Evolutionary conservation across 768 basidiomycete species (phyloP).

Genomic region (Tremella fuciformis): DNA sequence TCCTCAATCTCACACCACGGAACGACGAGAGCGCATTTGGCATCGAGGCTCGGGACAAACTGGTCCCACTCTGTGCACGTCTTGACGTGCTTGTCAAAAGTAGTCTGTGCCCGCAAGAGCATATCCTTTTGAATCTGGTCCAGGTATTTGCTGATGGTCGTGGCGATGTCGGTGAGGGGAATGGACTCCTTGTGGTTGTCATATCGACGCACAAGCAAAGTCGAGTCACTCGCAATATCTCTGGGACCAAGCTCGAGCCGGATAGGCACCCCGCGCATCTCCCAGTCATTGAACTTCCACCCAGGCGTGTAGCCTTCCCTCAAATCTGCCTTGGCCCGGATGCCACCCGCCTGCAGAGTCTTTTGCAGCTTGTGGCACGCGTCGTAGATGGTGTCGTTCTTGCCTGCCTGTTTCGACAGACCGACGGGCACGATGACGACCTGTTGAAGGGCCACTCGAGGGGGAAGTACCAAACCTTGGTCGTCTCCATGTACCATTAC

Average conservation of each 20-base stretch:
- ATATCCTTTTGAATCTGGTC: conserved; percentile 85
- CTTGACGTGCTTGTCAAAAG: conserved; percentile 69
- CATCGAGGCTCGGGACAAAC: conserved; percentile 83
- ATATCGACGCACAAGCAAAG: conserved; percentile 82
- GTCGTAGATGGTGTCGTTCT: conserved; percentile 62
- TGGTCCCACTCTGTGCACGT: conserved; percentile 84
- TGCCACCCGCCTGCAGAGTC: conserved; percentile 66
- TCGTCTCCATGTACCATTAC: conserved; percentile 99
- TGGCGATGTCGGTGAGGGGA: conserved; percentile 57
- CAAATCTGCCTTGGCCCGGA: conserved; percentile 85
- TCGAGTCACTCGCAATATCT: conserved; percentile 69
- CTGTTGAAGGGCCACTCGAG: conserved; percentile 89
- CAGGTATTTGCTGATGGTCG: conserved; percentile 64
- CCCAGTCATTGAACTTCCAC: conserved; percentile 99
- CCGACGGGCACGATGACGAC: conserved; percentile 90
- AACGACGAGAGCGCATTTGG: conserved; percentile 78
- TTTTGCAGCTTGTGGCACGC: conserved; percentile 74
- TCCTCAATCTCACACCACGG: conserved; percentile 93
- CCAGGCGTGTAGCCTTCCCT: conserved; percentile 96
- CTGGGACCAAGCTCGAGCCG: conserved; percentile 96
- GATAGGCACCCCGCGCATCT: conserved; percentile 96
- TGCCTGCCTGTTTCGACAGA: conserved; percentile 63
- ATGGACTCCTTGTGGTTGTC: conserved; percentile 64
- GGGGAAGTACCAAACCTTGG: conserved; percentile 94
- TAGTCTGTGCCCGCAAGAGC: conserved; percentile 71